phyloP scores from a whole-genome alignment of 2,329 filamentous ascomycete genomes.

The Diatrype stigma region DNA sequence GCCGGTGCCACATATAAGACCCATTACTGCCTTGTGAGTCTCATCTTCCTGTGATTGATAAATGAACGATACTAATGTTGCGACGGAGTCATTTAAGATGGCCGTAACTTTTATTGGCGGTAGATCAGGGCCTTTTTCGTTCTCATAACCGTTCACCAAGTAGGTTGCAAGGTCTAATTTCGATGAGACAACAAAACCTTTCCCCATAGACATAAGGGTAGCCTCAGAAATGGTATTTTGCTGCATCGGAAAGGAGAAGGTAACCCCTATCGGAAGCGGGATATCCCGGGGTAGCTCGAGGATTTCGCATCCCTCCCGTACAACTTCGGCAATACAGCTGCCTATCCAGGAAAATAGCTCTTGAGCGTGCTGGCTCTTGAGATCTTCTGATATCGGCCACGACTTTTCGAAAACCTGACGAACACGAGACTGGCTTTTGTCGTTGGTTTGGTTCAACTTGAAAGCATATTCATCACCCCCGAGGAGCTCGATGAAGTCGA shows the following conservation, averaged over 20 bases:
- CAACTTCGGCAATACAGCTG: slow-evolving; percentile 68
- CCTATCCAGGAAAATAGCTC: slow-evolving; percentile 81
- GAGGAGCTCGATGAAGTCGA: slow-evolving; percentile 61
- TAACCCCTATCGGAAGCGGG: slow-evolving; percentile 61
- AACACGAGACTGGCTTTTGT: slow-evolving; percentile 25
- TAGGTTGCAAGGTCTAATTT: slow-evolving; percentile 57
- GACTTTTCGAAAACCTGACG: slow-evolving; percentile 61
- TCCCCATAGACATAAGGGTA: slow-evolving; percentile 64
- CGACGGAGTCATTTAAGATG: slow-evolving; percentile 78
- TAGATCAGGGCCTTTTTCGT: slow-evolving; percentile 41
- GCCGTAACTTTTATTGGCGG: slow-evolving; percentile 68
- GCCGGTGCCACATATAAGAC: slow-evolving; percentile 76
- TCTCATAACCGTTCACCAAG: slow-evolving; percentile 55
- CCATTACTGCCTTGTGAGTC: slow-evolving; percentile 68
- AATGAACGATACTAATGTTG: slow-evolving; percentile 72
- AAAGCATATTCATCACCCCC: slow-evolving; percentile 26
- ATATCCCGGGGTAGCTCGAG: slow-evolving; percentile 38
- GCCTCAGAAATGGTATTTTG: slow-evolving; percentile 61
- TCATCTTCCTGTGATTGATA: slow-evolving; percentile 61
- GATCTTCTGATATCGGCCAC: slow-evolving; percentile 69
- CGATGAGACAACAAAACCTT: slow-evolving; percentile 61
- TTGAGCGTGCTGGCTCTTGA: slow-evolving; percentile 71
- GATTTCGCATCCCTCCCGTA: slow-evolving; percentile 50
- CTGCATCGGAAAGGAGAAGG: slow-evolving; percentile 67
- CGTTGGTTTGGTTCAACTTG: background rate